Base-by-base conservation (phyloP, 306 rosid species). In the Glycyrrhiza uralensis region DNA sequence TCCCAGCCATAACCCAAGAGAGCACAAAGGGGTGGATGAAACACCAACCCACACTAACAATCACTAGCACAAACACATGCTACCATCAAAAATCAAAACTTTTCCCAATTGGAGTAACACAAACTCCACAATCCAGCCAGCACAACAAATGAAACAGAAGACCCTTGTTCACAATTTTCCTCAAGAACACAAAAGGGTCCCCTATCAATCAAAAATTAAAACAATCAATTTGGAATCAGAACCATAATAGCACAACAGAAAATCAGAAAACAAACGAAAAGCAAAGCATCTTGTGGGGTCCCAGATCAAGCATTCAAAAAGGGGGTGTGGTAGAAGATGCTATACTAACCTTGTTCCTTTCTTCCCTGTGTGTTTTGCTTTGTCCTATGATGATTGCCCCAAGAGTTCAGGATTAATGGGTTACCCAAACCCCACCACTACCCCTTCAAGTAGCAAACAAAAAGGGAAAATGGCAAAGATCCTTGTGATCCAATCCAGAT, bases 401-500 rank as follows among this genome's bases (percentile, higher is more conserved):
- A 33, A 79, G 76, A 80, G 81, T 82, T 2, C 79, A 83, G 85
- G 86, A 83, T 81, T 68, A 23, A 56, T 2, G 70, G 52, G 61
- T 33, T 35, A 45, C 38, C 23, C 9, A 83, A 79, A 85, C 90
- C 60, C 87, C 90, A 74, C 80, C 79, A 41, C 78, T 80, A 74
- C 39, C 55, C 76, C 26, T 77, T 70, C 82, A 82, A 81, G 88
- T 82, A 69, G 79, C 63, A 71, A 76, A 83, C 87, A 79, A 83
- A 71, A 79, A 66, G 77, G 77, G 74, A 26, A 87, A 84, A 80
- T 81, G 66, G 82, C 88, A 85, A 84, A 82, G 86, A 90, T 79
- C 87, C 86, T 83, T 85, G 84, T 79, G 97, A 91, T 91, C 95
- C 95, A 91, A 94, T 89, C 97, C 96, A 87, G 96, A 94, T 94